Conservation (phyloP, 2,329 filamentous ascomycete genomes). For the Apiospora saccharicola region DNA sequence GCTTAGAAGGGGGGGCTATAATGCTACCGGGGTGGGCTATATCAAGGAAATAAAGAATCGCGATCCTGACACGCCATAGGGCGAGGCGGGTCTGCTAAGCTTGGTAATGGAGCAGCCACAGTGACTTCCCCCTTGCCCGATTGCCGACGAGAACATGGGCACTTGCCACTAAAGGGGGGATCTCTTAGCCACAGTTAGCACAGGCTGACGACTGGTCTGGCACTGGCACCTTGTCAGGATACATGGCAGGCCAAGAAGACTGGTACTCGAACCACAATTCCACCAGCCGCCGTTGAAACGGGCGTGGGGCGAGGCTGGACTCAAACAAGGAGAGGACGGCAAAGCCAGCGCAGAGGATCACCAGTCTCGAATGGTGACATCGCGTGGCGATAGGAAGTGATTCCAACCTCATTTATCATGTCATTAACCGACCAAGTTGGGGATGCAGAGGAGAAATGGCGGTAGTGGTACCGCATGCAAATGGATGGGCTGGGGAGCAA, state of each 20-base stretch:
- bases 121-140: conserved; percentile 39
- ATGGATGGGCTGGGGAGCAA: conserved; percentile 5
- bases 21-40: conserved; percentile 43
- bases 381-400: conserved; percentile 8
- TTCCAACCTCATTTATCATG: conserved; percentile 17
- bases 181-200: conserved; percentile 22
- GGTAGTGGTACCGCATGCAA: background rate
- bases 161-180: conserved; percentile 33
- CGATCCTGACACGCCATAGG: conserved; percentile 45
- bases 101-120: conserved; percentile 38
- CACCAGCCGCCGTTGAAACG: conserved; percentile 20
- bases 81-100: conserved; percentile 41
- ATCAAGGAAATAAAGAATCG: conserved; percentile 42
- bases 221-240: background rate
- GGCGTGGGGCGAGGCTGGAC: conserved; percentile 15
- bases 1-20: conserved; percentile 45
- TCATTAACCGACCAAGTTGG: conserved; percentile 1
- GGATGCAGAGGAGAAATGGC: background rate
- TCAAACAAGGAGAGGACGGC: conserved; percentile 18
- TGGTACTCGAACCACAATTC: conserved; percentile 14
- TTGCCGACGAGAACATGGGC: conserved; percentile 41
- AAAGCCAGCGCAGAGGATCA: conserved; percentile 17
- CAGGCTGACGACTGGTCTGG: conserved; percentile 20
- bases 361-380: conserved; percentile 21
- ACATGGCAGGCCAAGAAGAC: background rate